Conservation (phyloP, 768 basidiomycete genomes). For the Glaciozyma martinii region DNA sequence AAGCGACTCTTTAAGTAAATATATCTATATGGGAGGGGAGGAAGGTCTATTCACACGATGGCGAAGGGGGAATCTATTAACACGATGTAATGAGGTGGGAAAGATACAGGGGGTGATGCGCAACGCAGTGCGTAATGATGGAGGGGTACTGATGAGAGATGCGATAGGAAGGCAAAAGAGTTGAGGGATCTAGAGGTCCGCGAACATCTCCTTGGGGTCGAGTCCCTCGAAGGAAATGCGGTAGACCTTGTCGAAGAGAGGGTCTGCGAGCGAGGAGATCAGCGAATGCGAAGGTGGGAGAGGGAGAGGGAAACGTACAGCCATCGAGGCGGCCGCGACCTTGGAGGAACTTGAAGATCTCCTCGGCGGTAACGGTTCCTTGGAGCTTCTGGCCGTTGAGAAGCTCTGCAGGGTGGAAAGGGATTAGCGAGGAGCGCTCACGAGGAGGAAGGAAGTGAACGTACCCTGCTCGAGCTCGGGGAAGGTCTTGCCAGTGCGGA, state of each 20-base stretch:
- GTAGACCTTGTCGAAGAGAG: conserved; percentile 37
- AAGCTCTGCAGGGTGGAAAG: background rate
- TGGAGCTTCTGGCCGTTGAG: conserved; percentile 9
- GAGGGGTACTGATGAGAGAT: background rate
- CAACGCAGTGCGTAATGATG: too few species aligned
- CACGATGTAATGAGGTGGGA: too few species aligned
- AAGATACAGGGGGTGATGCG: too few species aligned
- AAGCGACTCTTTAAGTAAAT: too few species aligned
- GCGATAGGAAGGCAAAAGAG: background rate
- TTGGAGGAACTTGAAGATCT: conserved; percentile 42
- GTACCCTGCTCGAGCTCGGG: conserved; percentile 40
- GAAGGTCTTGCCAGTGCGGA: conserved; percentile 42
- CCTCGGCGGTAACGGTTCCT: conserved; percentile 40
- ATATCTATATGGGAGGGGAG: too few species aligned
- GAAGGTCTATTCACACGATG: too few species aligned
- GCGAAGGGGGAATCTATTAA: too few species aligned
- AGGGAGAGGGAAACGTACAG: conserved; percentile 15
- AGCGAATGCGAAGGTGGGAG: background rate
- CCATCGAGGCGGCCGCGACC: conserved; percentile 40
- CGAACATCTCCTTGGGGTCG: conserved; percentile 8
- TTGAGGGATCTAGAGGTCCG: background rate
- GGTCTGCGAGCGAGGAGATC: conserved; percentile 27
- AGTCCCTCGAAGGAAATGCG: conserved; percentile 20
- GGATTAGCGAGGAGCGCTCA: background rate
- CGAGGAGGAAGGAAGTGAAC: conserved; percentile 1